phyloP scores from a whole-genome alignment of 768 basidiomycete species.

The Fomitopsis serialis region DNA sequence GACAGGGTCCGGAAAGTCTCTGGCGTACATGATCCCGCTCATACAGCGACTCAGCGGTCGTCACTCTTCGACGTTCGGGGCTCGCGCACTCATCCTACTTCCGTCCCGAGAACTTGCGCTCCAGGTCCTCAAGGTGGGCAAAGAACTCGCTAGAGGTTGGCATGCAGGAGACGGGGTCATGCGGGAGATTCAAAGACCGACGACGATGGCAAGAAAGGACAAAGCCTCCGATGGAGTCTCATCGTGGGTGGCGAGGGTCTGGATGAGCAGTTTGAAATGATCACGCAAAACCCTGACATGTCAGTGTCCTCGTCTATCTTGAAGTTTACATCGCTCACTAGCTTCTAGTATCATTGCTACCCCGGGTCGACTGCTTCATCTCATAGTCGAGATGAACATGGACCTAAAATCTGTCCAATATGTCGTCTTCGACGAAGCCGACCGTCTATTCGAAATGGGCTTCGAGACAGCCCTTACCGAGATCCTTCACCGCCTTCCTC shows the following conservation, averaged over 20 bases:
- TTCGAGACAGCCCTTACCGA: slow-evolving; percentile 91
- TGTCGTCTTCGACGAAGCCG: slow-evolving; percentile 96
- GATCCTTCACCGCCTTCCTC: slow-evolving; percentile 83
- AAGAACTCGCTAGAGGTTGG: slow-evolving; percentile 86
- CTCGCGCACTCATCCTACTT: slow-evolving; percentile 82
- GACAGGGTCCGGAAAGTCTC: slow-evolving; percentile 95
- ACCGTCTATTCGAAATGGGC: slow-evolving; percentile 97
- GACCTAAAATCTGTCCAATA: slow-evolving; percentile 85
- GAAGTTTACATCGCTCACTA: slow-evolving; percentile 4
- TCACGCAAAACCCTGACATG: slow-evolving; percentile 93
- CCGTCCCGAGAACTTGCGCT: slow-evolving; percentile 93
- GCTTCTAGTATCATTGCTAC: slow-evolving; percentile 85
- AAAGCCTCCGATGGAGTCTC: slow-evolving; percentile 82
- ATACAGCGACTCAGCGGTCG: slow-evolving; percentile 79
- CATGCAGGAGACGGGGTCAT: slow-evolving; percentile 56
- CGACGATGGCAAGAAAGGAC: slow-evolving; percentile 50
- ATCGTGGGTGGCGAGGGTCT: slow-evolving; percentile 94
- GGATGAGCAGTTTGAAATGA: slow-evolving; percentile 95
- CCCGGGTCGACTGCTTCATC: slow-evolving; percentile 94
- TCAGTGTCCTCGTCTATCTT: slow-evolving; percentile 37
- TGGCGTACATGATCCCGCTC: slow-evolving; percentile 93
- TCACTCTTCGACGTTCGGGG: slow-evolving; percentile 76
- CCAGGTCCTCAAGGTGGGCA: slow-evolving; percentile 91
- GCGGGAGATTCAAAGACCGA: slow-evolving; percentile 55
- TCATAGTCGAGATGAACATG: slow-evolving; percentile 94